Conservation (phyloP, 2,329 filamentous ascomycete species). For the Aspergillus texensis region DNA sequence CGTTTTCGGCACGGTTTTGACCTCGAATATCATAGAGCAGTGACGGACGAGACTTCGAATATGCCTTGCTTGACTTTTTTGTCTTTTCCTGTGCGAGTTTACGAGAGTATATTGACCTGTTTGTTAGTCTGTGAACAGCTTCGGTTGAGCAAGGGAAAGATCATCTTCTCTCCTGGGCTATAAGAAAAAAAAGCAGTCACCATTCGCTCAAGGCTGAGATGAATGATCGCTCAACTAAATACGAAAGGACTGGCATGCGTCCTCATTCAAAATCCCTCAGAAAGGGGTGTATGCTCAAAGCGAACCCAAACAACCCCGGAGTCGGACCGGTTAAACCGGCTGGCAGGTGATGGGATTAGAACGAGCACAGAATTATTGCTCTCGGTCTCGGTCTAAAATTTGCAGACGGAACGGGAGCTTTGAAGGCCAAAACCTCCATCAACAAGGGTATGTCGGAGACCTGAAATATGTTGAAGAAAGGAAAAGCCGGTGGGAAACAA, state of each 20-base stretch:
- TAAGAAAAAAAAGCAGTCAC: neutral
- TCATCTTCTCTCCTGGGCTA: conserved; percentile 17
- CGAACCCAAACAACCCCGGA: conserved; percentile 45
- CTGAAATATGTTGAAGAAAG: conserved; percentile 36
- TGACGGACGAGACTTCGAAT: conserved; percentile 50
- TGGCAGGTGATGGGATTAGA: conserved; percentile 46
- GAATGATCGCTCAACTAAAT: neutral
- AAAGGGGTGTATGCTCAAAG: conserved; percentile 46
- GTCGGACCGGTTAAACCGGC: conserved; percentile 20
- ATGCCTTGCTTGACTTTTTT: conserved; percentile 31
- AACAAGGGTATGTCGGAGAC: conserved; percentile 50
- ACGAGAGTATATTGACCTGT: neutral
- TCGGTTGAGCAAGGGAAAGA: conserved; percentile 7
- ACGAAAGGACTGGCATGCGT: neutral
- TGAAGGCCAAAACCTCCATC: conserved; percentile 29
- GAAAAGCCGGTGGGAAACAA: conserved; percentile 24
- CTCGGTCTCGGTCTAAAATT: conserved; percentile 48
- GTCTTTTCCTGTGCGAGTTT: neutral
- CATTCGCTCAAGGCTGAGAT: neutral
- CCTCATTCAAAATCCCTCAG: neutral
- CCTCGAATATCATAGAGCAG: conserved; percentile 46
- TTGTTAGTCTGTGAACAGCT: conserved; percentile 8
- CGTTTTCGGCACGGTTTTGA: conserved; percentile 49
- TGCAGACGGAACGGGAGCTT: conserved; percentile 39
- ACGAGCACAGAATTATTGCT: conserved; percentile 41